Evolutionary conservation across 179 eudicot genomes (phyloP), one percentile per base, ranked within the genome.

Genomic region (Corrigiola litoralis): DNA sequence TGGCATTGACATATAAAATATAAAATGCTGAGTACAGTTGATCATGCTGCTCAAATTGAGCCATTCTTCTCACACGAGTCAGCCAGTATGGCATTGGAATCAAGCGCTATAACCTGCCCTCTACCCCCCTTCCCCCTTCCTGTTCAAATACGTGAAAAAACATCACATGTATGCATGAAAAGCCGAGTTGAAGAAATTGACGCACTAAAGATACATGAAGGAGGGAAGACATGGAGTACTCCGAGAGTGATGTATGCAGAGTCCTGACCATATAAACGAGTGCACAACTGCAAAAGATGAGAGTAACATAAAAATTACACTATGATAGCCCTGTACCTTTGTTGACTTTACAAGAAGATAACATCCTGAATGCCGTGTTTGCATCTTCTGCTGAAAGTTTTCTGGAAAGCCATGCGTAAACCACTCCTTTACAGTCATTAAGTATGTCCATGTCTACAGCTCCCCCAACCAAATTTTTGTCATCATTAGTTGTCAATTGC

Each of bases 331-430:
- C n/a, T 33, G 16, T 82, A 92, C 98, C 98, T 86, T 82, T 94
- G 84, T 90, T 94, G 40, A 87, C 86, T 82, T 90, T 94, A 69
- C 99, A 94, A 36, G 94, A 69, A 75, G 95, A 81, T 66, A 94
- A 72, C 72, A 80, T 79, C 67, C 99, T 80, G 69, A 86, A 84
- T 0, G 84, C 87, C 67, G 77, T 65, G 71, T 94, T 84, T 41
- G 99, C 97, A 73, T 77, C 79, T 34, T 90, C 92, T 36, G 78
- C 71, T 50, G 94, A 57, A 31, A 94, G 96, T 68, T 88, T 88
- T 76, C 88, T 77, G 17, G 99, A 82, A 71, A 94, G 79, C 97
- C 97, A 94, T 18, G 97, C 81, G 70, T 77, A 78, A 29, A 90
- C 91, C 61, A 94, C 96, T 48, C 87, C 85, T 69, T 91, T 94